Evolutionary conservation across 177 flowering plant species (phyloP), one percentile per base, ranked within the genome.

Genomic region (Vitis hybrid): DNA sequence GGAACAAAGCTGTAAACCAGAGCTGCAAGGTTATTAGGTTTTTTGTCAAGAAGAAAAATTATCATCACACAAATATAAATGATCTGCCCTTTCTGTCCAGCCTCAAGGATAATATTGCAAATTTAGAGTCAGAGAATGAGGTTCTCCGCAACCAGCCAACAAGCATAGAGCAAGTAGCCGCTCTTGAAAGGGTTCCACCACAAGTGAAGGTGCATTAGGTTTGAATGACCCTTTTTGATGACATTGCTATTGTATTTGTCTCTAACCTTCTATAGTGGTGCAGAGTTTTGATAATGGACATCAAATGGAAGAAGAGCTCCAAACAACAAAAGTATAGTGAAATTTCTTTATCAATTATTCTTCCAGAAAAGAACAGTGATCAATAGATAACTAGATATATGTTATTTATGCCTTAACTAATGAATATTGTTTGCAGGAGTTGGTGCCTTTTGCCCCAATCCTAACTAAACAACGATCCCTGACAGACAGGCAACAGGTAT

Each of bases 401-500:
- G 61, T n/a, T 9, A n/a, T 47, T 47, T 11, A 47, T 18, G 3
- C 24, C 67, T 66, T 13, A 44, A 59, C 10, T 19, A 62, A 24
- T 72, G 18, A 65, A 66, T 73, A 50, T 22, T 76, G 14, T 72
- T 75, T 83, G 71, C 87, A 90, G 95, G 95, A 84, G 57, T 51
- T 79, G 20, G 75, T 3, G 60, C 78, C 81, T 71, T 53, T 49
- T 53, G 71, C 71, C 67, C 56, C 78, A 10, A 62, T 70, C 69
- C 81, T 90, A 68, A 77, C 76, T 55, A 90, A 85, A 79, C 97
- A 92, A 80, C 86, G 82, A 77, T 90, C 94, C 59, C 77, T 92
- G 33, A 90, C 92, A 18, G 90, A 87, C 60, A 85, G 86, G 82
- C 95, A 89, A 75, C 95, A 92, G 83, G 97, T 89, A 87, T 20